Base-by-base conservation (phyloP, 2,329 filamentous ascomycete species). In the Fusarium chlamydosporum region DNA sequence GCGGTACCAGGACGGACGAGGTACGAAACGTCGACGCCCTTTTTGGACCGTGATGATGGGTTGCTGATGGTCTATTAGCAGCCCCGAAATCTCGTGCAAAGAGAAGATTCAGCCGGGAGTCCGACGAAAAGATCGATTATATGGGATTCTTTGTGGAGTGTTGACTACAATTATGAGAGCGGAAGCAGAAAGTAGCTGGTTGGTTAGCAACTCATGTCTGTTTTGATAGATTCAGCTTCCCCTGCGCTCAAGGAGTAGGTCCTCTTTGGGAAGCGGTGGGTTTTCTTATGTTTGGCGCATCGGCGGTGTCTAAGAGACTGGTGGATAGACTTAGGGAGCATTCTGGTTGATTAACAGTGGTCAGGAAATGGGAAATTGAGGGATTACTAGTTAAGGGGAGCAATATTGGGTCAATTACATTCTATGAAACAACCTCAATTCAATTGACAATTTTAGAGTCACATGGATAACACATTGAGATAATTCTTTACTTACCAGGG, bases 61-160 rank as follows among this genome's bases (percentile, higher is more conserved):
- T 75, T 72, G 75, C 77, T 80, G 75, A 79, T 74, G 61, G 59
- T 56, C 66, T 61, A 50, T 54, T 66, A 63, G 66, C 72, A 78
- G 77, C 64, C 68, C 56, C 75, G 71, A 52, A 73, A 38, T 33
- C 53, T 18, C 27, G 71, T 80, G 35, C 78, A 79, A 23, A 80
- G 81, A 64, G 80, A 85, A 67, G 76, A 80, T 54, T 78, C 71
- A 68, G 54, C 59, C 12, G 76, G 81, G 55, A 82, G 81, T 61
- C 75, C 81, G 26, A 78, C 76, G n/a, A 86, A 82, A 76, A 85
- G 78, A 71, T 87, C 85, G 29, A 79, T 89, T 6, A 82, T 89
- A 11, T 91, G 87, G 87, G 87, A 89, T 68, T 83, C 85, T 13
- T 77, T 90, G 16, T 90, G 88, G 88, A 87, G 82, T 65, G 74